These are phyloP conservation scores for Flaveria floridana DNA, from an alignment of 140 eudicot species.

Conservation along the genomic window DNA sequence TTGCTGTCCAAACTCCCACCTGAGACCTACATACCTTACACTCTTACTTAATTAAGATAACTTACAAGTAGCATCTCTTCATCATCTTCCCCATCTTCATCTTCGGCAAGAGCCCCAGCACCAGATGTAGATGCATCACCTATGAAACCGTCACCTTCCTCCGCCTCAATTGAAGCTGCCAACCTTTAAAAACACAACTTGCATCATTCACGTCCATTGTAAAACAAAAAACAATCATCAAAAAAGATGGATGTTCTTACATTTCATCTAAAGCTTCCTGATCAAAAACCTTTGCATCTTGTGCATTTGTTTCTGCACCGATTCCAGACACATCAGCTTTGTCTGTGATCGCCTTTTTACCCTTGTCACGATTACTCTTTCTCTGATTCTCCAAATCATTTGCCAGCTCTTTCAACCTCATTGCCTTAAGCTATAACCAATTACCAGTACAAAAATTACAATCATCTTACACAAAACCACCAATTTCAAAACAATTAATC, in stretches of 20 bases:
- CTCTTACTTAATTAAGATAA: background rate
- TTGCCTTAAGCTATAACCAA: conserved; percentile 57
- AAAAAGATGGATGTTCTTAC: conserved; percentile 38
- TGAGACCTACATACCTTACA: background rate
- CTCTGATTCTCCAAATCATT: conserved; percentile 69
- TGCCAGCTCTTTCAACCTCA: conserved; percentile 73
- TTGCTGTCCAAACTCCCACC: background rate
- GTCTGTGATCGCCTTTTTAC: conserved; percentile 48
- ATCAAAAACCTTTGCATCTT: conserved; percentile 30
- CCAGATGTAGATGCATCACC: conserved; percentile 70
- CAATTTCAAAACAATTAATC: background rate
- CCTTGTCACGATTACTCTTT: conserved; percentile 49
- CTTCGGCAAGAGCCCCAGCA: conserved; percentile 40
- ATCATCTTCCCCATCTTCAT: conserved; percentile 67
- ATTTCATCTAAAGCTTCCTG: conserved; percentile 73
- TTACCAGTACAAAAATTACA: background rate
- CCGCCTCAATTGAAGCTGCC: conserved; percentile 92
- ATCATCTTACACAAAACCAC: background rate
- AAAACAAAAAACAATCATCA: background rate
- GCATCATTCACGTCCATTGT: conserved; percentile 20
- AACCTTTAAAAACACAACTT: conserved; percentile 47
- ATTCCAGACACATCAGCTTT: conserved; percentile 19
- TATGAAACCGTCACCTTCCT: conserved; percentile 46
- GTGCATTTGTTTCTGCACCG: conserved; percentile 19
- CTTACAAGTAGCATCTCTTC: conserved; percentile 89